Evolutionary conservation across 257 asterid species (phyloP), one percentile per base, ranked within the genome.

Genomic region (Agastache rugosa): DNA sequence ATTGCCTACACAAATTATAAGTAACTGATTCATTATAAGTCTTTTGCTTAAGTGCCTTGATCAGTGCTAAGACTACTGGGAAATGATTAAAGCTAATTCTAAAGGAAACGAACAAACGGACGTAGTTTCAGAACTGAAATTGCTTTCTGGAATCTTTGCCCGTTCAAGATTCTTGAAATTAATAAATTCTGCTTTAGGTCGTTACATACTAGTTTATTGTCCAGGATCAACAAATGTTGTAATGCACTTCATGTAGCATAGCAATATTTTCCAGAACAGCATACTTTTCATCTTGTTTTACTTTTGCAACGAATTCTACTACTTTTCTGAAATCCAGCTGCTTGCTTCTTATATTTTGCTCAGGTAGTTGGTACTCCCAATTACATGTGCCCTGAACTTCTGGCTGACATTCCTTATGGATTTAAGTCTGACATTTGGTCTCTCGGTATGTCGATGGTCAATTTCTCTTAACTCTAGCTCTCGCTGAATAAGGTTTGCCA

Each of bases 331-430:
- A 51, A 79, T 23, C 75, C 27, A 76, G 78, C 56, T 65, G 59
- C 41, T 45, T 50, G 71, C 47, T 61, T 70, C 59, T 67, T 67
- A 22, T 45, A 63, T 44, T 63, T 54, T 51, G 66, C 14, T 14
- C 84, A 95, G 99, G 98, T 95, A 3, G 99, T 95, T 79, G 99
- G 99, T 80, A 95, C 99, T 83, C 99, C 99, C 16, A 95, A 92
- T 83, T 95, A 95, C 89, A 95, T 95, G 99, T 95, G 99, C 71
- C 99, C 99, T 11, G 99, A 95, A 83, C 99, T 95, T 78, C 96
- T 92, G 65, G 92, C 99, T 31, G 99, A 95, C 77, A 95, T 95
- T 67, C 99, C 99, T 16, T 95, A 95, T 22, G 98, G 99, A 67
- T 95, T 92, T 73, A 95, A 95, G 78, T 95, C 99, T 10, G 99